Evolutionary conservation across 1,139 yeast species (phyloP).

Genomic region (Pichia sp.): DNA sequence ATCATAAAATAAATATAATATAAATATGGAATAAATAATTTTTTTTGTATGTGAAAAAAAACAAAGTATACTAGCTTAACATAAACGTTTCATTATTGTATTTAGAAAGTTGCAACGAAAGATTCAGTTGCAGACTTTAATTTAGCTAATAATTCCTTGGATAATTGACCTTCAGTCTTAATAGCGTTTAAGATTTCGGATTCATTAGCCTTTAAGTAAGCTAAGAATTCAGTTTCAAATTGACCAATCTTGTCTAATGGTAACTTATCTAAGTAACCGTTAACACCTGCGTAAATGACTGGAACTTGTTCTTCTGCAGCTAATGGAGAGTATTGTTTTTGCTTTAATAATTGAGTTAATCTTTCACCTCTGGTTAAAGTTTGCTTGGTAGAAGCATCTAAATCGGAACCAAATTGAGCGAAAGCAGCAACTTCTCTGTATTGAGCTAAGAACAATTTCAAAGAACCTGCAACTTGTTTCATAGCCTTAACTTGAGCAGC

Average conservation of each 20-base stretch:
- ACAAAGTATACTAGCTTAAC: constrained; percentile 14
- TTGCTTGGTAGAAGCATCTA: constrained; percentile 99
- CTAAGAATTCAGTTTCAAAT: constrained; percentile 88
- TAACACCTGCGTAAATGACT: constrained; percentile 97
- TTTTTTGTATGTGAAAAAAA: constrained; percentile 14
- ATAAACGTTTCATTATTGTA: constrained; percentile 15
- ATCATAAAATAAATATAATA: constrained; percentile 21
- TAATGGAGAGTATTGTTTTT: constrained; percentile 93
- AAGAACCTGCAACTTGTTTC: constrained; percentile 99
- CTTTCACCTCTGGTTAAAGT: constrained; percentile 99
- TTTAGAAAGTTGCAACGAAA: constrained; percentile 80
- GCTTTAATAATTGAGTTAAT: constrained; percentile 97
- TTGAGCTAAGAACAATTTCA: constrained; percentile 99
- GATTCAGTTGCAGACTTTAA: constrained; percentile 89
- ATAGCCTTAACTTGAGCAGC: constrained; percentile 99
- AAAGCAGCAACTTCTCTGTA: constrained; percentile 99
- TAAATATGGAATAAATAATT: constrained; percentile 19
- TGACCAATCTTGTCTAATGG: constrained; percentile 83
- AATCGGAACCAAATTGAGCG: constrained; percentile 99
- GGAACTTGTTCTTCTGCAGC: constrained; percentile 99
- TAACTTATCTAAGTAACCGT: constrained; percentile 92
- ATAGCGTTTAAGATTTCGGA: constrained; percentile 76
- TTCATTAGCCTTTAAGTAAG: constrained; percentile 88
- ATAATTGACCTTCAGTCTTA: constrained; percentile 83
- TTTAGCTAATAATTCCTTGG: constrained; percentile 79